These are phyloP conservation scores for Arthrobotrys pseudoclavata DNA, from an alignment of 2,329 filamentous ascomycete species.

Conservation along the genomic window DNA sequence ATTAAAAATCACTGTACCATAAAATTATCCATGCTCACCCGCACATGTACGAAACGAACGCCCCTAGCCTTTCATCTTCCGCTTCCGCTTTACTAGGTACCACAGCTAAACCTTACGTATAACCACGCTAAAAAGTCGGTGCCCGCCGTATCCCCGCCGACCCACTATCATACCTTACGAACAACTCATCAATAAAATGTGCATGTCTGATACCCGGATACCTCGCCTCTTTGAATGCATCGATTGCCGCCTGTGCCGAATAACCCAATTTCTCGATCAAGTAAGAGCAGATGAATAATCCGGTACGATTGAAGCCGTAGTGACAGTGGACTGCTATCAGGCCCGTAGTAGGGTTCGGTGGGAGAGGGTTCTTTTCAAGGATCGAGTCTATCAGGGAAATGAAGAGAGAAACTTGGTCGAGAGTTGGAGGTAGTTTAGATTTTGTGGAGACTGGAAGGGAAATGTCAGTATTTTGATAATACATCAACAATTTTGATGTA, in stretches of 20 bases:
- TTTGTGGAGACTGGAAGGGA: conserved; percentile 72
- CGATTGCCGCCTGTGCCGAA: conserved; percentile 80
- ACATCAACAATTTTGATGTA: no score
- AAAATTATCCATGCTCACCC: conserved; percentile 22
- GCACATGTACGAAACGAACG: conserved; percentile 22
- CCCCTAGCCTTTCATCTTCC: background rate
- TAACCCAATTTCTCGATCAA: conserved; percentile 84
- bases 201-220: conserved; percentile 89
- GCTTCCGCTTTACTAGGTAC: background rate
- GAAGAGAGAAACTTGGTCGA: conserved; percentile 74
- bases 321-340: conserved; percentile 78
- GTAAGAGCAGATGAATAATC: conserved; percentile 90
- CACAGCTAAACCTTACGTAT: background rate
- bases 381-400: conserved; percentile 71
- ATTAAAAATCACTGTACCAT: conserved; percentile 7
- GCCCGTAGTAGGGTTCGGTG: conserved; percentile 54
- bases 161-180: conserved; percentile 78
- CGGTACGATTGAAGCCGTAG: conserved; percentile 94
- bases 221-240: conserved; percentile 79
- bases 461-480: background rate
- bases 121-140: conserved; percentile 64
- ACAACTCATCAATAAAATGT: conserved; percentile 87
- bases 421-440: conserved; percentile 84
- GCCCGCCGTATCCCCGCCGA: conserved; percentile 66
- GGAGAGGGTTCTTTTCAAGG: conserved; percentile 58